Evolutionary conservation across 2,329 filamentous ascomycete genomes (phyloP), one percentile per base, ranked within the genome.

Genomic region (Colletotrichum sp.): DNA sequence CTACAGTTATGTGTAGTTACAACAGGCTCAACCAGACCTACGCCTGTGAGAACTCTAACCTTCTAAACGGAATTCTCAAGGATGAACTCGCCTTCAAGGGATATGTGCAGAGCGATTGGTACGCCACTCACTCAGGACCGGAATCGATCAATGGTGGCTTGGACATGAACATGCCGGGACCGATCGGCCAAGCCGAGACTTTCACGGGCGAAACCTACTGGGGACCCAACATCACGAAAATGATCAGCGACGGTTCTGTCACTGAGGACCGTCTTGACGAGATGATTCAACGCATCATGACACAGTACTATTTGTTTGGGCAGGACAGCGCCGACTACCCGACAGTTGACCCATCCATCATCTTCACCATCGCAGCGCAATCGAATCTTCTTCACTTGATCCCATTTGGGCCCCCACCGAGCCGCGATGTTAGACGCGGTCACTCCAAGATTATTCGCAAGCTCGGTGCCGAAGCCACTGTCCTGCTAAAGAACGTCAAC

Each of bases 141-240:
- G 88, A 88, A 8, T 89, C 90, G 57, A 92, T 94, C 30, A 88
- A 93, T 76, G 90, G 91, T 21, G 95, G 95, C 34, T 82, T 96
- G 76, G 94, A 96, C 82, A 95, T 96, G 94, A 92, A 92, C 2
- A 96, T 96, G 94, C 94, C 94, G 0, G 94, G 94, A 7, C 74
- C 74, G 6, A 80, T 80, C 7, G 86, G 93, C 55, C 85, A 86
- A 70, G 79, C 76, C 84, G 18, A 78, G 66, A 16, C 63, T 21
- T 6, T 77, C 61, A 77, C 87, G 83, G 95, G 95, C 75, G 92
- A 86, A 67, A 87, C 90, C 78, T 91, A 84, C 80, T 91, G 91
- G 82, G 95, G 95, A 0, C 83, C 89, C 2, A 88, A 86, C 57
- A 82, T 91, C 6, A 86, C 90, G 28, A 92, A 91, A 90, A 91